These are phyloP conservation scores for Lasiodiplodia theobromae DNA, from an alignment of 2,329 filamentous ascomycete genomes.

Conservation along the genomic window DNA sequence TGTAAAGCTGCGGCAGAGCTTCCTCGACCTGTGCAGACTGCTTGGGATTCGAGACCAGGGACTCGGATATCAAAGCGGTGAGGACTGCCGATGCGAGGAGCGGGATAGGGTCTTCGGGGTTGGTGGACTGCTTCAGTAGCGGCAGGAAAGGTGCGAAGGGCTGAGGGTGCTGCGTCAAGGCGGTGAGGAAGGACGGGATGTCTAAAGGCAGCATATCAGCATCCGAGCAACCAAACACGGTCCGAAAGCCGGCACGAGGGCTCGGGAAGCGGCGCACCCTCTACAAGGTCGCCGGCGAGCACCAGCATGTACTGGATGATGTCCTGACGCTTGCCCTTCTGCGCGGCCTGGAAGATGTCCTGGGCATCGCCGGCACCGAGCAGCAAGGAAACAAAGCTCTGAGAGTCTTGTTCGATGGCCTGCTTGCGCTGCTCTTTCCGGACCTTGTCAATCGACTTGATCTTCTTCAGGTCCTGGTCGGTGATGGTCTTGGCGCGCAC, in stretches of 20 bases:
- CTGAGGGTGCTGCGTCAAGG: constrained; percentile 74
- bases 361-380: constrained; percentile 70
- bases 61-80: constrained; percentile 75
- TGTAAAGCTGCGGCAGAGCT: constrained; percentile 82
- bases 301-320: constrained; percentile 96
- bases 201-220: constrained; percentile 58
- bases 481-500: constrained; percentile 92
- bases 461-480: constrained; percentile 91
- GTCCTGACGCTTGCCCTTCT: constrained; percentile 78
- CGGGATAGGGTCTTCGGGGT: constrained; percentile 85
- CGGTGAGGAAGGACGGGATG: constrained; percentile 78
- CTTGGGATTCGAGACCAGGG: constrained; percentile 67
- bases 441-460: constrained; percentile 95
- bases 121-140: constrained; percentile 82
- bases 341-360: constrained; percentile 80
- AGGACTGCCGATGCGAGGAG: constrained; percentile 89
- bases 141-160: constrained; percentile 81
- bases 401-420: constrained; percentile 78
- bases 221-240: background rate
- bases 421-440: constrained; percentile 89
- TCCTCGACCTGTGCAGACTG: constrained; percentile 69
- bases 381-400: constrained; percentile 81
- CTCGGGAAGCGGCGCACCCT: constrained; percentile 63
- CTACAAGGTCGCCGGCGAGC: constrained; percentile 83
- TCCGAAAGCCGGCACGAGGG: background rate